A percentile compares a stretch with the other conserved stretches of the same genome.
Evolutionary conservation across 2,329 filamentous ascomycete genomes (phyloP).

Genomic region (Diaporthe longicolla): DNA sequence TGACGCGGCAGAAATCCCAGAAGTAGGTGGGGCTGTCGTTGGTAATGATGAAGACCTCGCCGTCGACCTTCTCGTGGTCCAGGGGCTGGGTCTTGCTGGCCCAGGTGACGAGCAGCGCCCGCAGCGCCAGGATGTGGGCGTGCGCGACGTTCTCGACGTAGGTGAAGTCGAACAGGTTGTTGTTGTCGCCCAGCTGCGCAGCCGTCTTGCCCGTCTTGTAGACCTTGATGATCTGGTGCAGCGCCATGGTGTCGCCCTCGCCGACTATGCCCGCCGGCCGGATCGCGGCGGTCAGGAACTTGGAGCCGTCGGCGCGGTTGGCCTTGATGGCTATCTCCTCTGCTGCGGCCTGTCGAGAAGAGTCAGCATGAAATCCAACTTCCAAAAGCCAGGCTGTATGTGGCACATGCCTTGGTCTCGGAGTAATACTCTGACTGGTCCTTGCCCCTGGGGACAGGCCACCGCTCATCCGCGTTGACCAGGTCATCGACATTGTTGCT

Average conservation of each 20-base stretch:
- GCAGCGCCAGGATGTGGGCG: constrained; percentile 85
- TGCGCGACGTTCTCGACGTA: constrained; percentile 77
- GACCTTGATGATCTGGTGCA: constrained; percentile 81
- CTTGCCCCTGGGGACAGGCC: constrained; percentile 80
- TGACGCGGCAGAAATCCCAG: constrained; percentile 86
- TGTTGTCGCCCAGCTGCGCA: constrained; percentile 83
- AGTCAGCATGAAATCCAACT: neutral
- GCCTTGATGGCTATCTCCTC: constrained; percentile 85
- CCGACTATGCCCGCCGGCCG: constrained; percentile 93
- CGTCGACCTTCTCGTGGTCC: constrained; percentile 81
- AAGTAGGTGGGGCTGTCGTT: constrained; percentile 92
- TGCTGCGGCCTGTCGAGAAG: constrained; percentile 72
- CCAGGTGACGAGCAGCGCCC: constrained; percentile 76
- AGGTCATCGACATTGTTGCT: constrained; percentile 86
- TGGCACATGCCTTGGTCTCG: constrained; percentile 80
- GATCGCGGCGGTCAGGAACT: constrained; percentile 83
- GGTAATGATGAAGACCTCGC: constrained; percentile 90
- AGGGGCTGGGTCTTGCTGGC: constrained; percentile 72
- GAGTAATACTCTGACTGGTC: constrained; percentile 87
- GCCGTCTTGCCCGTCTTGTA: constrained; percentile 77
- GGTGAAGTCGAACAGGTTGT: constrained; percentile 75
- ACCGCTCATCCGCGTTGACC: constrained; percentile 86
- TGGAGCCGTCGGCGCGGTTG: constrained; percentile 71
- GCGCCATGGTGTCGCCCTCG: constrained; percentile 84
- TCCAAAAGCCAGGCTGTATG: neutral